Evolutionary conservation across 2,329 filamentous ascomycete genomes (phyloP), one percentile per base, ranked within the genome.

Genomic region (Xylariaceae sp.): DNA sequence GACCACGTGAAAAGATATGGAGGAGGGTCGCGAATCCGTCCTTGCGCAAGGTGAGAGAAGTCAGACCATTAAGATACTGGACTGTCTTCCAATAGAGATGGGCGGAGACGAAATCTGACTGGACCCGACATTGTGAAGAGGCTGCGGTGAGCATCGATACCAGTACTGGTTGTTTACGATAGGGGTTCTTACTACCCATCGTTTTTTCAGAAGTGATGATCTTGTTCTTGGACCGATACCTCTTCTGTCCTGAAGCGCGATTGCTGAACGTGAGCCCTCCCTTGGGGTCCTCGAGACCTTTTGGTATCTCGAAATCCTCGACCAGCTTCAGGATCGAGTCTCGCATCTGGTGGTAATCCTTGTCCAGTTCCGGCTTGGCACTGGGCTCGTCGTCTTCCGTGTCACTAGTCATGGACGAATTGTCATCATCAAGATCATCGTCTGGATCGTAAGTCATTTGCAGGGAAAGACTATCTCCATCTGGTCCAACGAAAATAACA

Each of bases 11-110:
- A 65, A 89, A 86, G 62, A 91, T 79, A 63, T 87, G 79, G 44
- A 88, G 66, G 51, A 89, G 68, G 49, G 82, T 81, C 28, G 86
- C 72, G 64, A 87, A 87, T 22, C 86, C 79, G 57, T 89, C 74
- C 40, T 76, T 73, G 18, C 78, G 79, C 22, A 89, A 64, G 9
- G 74, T 83, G 6, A 76, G 69, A 13, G 77, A 82, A 32, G 69
- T 72, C 42, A 86, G 64, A 40, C 74, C 74, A 52, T 80, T 79
- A 15, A 95, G 73, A 47, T 89, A 84, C 45, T 87, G 81, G 19
- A 91, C 68, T 0, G 88, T 89, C 59, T 84, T 86, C 81, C 87
- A 91, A 68, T 91, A 95, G 38, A 87, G 75, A 53, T 94, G 87
- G 1, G 88, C 85, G 22, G 84, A 84, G 37, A 93, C 81, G 55